phyloP scores from a whole-genome alignment of 257 asterid species.

The Anisodus acutangulus region DNA sequence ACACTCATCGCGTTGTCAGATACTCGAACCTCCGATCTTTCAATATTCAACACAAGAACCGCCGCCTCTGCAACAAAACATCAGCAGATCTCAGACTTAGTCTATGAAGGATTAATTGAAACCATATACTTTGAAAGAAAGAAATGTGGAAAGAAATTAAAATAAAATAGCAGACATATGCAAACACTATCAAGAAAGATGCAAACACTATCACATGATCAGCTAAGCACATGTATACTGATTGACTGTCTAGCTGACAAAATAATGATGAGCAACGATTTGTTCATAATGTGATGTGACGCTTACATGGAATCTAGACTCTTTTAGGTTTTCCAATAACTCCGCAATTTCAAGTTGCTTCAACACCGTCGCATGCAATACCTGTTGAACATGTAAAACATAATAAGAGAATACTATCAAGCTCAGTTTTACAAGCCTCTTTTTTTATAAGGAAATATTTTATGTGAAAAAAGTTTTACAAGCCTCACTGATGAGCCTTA shows the following conservation, averaged over 20 bases:
- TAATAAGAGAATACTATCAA: constrained; percentile 14
- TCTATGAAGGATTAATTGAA: not conserved
- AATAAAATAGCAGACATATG: not conserved
- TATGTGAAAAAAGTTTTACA: not conserved
- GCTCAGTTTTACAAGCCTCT: constrained; percentile 10
- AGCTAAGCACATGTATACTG: constrained; percentile 2
- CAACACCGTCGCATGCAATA: constrained; percentile 62
- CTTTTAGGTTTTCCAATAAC: constrained; percentile 67
- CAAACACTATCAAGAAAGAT: not conserved
- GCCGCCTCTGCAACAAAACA: constrained; percentile 49
- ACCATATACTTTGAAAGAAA: not conserved
- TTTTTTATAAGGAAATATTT: not conserved
- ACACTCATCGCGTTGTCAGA: not conserved
- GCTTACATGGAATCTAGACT: constrained; percentile 70
- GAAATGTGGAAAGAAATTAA: not conserved
- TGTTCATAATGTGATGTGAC: not conserved
- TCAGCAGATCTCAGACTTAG: constrained; percentile 11
- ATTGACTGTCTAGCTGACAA: not conserved
- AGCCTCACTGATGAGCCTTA: constrained; percentile 37
- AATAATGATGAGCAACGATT: constrained; percentile 11
- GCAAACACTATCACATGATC: constrained; percentile 11
- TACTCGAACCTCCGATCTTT: constrained; percentile 27
- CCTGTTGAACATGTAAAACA: constrained; percentile 50
- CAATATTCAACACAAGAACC: constrained; percentile 58
- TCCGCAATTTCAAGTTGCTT: constrained; percentile 81